phyloP scores from a whole-genome alignment of 2,329 filamentous ascomycete genomes.

The Setomelanomma holmii region DNA sequence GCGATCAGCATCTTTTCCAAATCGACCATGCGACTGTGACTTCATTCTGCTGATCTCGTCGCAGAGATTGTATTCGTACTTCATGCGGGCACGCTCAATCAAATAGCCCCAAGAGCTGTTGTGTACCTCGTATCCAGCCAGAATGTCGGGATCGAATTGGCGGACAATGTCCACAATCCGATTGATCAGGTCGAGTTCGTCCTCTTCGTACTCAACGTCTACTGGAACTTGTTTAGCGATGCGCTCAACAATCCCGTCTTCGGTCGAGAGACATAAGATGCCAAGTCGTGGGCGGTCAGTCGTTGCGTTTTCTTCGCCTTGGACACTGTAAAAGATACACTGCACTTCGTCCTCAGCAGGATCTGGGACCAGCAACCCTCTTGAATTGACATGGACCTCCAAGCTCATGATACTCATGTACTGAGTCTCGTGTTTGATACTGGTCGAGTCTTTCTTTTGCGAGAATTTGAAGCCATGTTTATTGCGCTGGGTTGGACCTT shows the following conservation, averaged over 20 bases:
- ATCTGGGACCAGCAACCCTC: slow-evolving; percentile 81
- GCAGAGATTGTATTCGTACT: slow-evolving; percentile 89
- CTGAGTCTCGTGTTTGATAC: slow-evolving; percentile 81
- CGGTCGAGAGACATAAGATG: slow-evolving; percentile 73
- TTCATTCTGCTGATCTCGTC: slow-evolving; percentile 92
- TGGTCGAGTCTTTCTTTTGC: slow-evolving; percentile 75
- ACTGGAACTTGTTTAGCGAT: slow-evolving; percentile 67
- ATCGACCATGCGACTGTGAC: slow-evolving; percentile 78
- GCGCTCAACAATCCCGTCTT: slow-evolving; percentile 64
- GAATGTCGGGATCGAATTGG: slow-evolving; percentile 83
- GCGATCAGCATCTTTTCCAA: slow-evolving; percentile 83
- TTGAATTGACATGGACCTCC: slow-evolving; percentile 89
- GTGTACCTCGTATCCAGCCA: slow-evolving; percentile 95
- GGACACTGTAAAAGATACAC: slow-evolving; percentile 88
- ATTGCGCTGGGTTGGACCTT: slow-evolving; percentile 83
- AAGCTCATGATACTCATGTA: slow-evolving; percentile 98
- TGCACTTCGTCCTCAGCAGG: slow-evolving; percentile 89
- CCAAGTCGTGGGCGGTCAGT: slow-evolving; percentile 68
- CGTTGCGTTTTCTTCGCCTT: slow-evolving; percentile 72
- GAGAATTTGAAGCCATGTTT: slow-evolving; percentile 86
- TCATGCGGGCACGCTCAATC: slow-evolving; percentile 83
- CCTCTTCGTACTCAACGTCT: slow-evolving; percentile 75
- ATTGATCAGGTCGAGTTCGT: slow-evolving; percentile 84
- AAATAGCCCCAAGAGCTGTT: slow-evolving; percentile 94
- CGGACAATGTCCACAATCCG: slow-evolving; percentile 88